Percentiles rank a stretch among this genome's conserved stretches.
Evolutionary conservation across 176 grass and related monocot genomes (phyloP).

Genomic region (Areca catechu): DNA sequence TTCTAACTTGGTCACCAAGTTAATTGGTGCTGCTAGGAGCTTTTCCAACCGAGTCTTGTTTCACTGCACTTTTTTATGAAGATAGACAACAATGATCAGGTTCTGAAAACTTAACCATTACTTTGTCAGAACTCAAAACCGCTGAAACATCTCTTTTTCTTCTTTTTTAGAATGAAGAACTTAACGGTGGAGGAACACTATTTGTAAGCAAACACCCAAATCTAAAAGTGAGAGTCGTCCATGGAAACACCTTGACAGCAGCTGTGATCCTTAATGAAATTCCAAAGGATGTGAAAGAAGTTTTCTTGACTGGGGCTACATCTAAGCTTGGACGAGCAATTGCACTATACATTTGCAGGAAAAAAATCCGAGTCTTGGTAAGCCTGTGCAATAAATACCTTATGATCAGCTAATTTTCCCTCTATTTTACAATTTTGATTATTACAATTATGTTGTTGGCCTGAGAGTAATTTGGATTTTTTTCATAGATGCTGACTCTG

Average conservation of each 20-base stretch:
- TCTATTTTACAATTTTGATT: no score
- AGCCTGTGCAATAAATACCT: not conserved
- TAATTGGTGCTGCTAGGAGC: no score
- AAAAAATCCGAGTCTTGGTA: constrained; percentile 68
- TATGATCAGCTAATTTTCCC: no score
- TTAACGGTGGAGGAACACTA: constrained; percentile 79
- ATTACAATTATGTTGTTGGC: no score
- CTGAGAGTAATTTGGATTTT: not conserved
- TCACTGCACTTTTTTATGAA: no score
- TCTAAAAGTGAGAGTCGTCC: constrained; percentile 71
- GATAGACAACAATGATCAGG: no score
- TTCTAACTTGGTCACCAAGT: no score
- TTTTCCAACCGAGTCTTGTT: no score
- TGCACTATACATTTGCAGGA: constrained; percentile 78
- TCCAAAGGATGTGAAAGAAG: constrained; percentile 47
- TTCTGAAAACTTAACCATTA: no score
- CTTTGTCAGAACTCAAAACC: no score
- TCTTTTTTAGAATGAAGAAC: constrained; percentile 51
- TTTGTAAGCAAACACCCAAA: constrained; percentile 62
- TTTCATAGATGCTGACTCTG: constrained; percentile 61
- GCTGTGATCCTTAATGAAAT: constrained; percentile 88
- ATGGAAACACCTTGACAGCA: constrained; percentile 90
- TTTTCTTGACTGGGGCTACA: constrained; percentile 84
- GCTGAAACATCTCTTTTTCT: not conserved
- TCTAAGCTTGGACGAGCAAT: constrained; percentile 89